A percentile compares a stretch with the other conserved stretches of the same genome.
phyloP scores from a whole-genome alignment of 164 flowering plant species.

The Litsea cubeba region DNA sequence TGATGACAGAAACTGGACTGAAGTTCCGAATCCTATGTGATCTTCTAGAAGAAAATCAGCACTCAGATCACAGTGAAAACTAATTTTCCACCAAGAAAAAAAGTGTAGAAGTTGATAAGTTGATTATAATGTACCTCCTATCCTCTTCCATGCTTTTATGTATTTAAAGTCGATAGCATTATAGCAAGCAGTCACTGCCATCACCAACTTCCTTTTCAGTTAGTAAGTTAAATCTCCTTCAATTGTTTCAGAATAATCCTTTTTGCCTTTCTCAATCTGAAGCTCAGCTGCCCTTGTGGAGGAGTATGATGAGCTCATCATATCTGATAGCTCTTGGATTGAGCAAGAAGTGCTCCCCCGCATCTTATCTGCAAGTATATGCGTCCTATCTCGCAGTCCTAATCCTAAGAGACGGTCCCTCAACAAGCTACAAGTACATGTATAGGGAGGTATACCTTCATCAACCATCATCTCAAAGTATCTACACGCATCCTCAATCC shows the following conservation, averaged over 20 bases:
- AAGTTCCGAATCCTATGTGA: too few species aligned
- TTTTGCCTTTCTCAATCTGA: not conserved
- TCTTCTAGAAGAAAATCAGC: too few species aligned
- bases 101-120: too few species aligned
- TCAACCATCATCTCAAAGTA: constrained; percentile 91
- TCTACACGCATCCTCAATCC: constrained; percentile 72
- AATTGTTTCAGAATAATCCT: not conserved
- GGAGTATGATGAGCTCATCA: constrained; percentile 26
- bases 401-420: constrained; percentile 48
- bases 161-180: too few species aligned
- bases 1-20: too few species aligned
- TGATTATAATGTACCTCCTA: too few species aligned
- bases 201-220: not conserved
- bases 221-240: not conserved
- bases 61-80: too few species aligned
- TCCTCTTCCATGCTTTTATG: too few species aligned
- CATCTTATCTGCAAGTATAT: constrained; percentile 71
- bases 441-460: constrained; percentile 89
- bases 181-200: too few species aligned
- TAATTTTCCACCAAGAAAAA: too few species aligned
- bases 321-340: constrained; percentile 50
- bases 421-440: constrained; percentile 56
- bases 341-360: constrained; percentile 56
- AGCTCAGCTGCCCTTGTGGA: not conserved
- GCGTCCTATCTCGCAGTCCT: constrained; percentile 40